Evolutionary conservation across 768 basidiomycete genomes (phyloP).

Genomic region (Tulasnella sp.): DNA sequence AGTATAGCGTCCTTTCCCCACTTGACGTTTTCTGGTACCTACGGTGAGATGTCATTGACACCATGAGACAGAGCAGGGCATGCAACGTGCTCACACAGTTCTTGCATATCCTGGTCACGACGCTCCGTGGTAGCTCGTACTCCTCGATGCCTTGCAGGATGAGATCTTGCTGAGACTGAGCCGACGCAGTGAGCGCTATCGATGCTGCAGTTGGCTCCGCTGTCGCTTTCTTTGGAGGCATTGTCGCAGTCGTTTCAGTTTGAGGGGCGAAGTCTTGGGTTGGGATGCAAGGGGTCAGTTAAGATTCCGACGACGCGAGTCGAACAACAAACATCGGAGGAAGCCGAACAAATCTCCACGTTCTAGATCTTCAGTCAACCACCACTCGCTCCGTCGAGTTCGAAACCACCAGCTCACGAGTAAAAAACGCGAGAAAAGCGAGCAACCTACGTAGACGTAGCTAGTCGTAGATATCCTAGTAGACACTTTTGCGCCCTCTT

Average conservation of each 20-base stretch:
- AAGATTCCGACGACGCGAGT: neutral
- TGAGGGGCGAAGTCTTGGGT: neutral
- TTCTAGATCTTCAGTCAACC: neutral
- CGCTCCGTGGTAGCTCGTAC: slow-evolving; percentile 73
- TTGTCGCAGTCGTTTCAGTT: neutral
- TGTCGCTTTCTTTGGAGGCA: slow-evolving; percentile 3
- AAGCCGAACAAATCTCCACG: neutral
- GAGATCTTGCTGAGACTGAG: slow-evolving; percentile 68
- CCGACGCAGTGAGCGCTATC: slow-evolving; percentile 21
- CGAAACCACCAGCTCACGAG: neutral
- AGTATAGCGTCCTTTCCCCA: slow-evolving; percentile 82
- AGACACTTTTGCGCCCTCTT: neutral
- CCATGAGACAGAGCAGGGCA: neutral
- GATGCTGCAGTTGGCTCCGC: neutral
- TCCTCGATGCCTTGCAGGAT: slow-evolving; percentile 66
- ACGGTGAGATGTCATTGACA: neutral
- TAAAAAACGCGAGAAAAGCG: neutral
- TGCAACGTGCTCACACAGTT: slow-evolving; percentile 47
- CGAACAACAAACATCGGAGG: neutral
- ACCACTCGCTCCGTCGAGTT: neutral
- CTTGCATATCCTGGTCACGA: slow-evolving; percentile 78
- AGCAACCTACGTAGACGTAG: neutral
- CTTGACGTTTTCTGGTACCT: slow-evolving; percentile 80
- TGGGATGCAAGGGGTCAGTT: neutral
- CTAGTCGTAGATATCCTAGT: neutral